These are phyloP conservation scores for Picea abies DNA, from an alignment of 83 land plant genomes.

Conservation along the genomic window DNA sequence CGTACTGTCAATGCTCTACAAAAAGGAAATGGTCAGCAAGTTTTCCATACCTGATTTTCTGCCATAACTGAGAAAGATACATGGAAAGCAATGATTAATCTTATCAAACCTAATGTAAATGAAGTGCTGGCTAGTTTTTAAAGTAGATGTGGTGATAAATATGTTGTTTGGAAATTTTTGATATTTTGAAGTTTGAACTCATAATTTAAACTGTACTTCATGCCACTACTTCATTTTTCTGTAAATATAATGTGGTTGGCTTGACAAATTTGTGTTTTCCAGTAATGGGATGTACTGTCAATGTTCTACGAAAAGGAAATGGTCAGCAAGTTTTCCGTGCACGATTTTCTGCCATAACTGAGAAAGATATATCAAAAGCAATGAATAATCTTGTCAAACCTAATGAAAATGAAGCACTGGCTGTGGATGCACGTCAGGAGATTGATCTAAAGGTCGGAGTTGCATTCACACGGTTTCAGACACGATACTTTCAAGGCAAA, in stretches of 20 bases:
- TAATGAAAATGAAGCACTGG: slow-evolving; percentile 84
- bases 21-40: slow-evolving; percentile 54
- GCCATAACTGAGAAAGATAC: slow-evolving; percentile 93
- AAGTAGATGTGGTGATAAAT: too few species aligned
- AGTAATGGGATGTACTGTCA: slow-evolving; percentile 87
- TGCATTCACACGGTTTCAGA: slow-evolving; percentile 96
- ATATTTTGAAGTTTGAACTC: too few species aligned
- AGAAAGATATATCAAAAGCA: slow-evolving; percentile 86
- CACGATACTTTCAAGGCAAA: slow-evolving; percentile 96
- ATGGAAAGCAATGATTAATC: slow-evolving; percentile 76
- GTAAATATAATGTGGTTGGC: too few species aligned
- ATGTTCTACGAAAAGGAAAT: slow-evolving; percentile 45
- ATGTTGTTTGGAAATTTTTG: too few species aligned
- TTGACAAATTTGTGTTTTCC: slow-evolving; percentile 15
- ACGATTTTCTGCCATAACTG: slow-evolving; percentile 91
- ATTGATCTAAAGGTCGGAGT: slow-evolving; percentile 99
- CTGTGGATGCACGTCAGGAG: slow-evolving; percentile 99
- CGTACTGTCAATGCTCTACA: slow-evolving; percentile 64
- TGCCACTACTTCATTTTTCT: too few species aligned
- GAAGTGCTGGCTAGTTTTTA: slow-evolving; percentile 68
- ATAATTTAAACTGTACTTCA: too few species aligned
- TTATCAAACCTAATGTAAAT: slow-evolving; percentile 80
- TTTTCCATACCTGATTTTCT: slow-evolving; percentile 94
- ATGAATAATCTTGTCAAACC: slow-evolving; percentile 87
- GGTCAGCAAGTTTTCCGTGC: slow-evolving; percentile 88